These are phyloP conservation scores for Chytriomyces sp. DNA, from an alignment of 192 early-diverging fungal species.

Conservation along the genomic window DNA sequence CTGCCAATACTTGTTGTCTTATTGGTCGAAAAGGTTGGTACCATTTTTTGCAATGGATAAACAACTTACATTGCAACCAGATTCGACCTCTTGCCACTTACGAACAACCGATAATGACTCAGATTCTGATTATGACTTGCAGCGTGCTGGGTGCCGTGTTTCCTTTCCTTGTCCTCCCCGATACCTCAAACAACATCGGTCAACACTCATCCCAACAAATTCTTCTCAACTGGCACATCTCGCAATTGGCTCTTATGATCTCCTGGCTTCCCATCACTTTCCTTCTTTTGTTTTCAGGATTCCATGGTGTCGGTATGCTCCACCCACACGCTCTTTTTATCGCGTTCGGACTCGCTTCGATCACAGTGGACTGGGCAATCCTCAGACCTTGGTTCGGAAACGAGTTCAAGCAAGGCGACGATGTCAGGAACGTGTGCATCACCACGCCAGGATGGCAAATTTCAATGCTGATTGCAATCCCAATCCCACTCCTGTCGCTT, in stretches of 20 bases:
- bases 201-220: not conserved
- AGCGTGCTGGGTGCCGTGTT: conserved; percentile 6
- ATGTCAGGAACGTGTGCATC: not conserved
- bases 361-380: not conserved
- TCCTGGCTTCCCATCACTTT: conserved; percentile 2
- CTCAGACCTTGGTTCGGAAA: conserved; percentile 2
- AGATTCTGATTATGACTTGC: not conserved
- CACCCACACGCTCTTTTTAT: not conserved
- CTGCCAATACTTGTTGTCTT: not conserved
- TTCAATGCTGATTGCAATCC: not conserved
- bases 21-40: not conserved
- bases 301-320: not conserved
- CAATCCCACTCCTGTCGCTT: not conserved
- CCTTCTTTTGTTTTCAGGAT: not conserved
- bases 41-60: not conserved
- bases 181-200: not conserved
- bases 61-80: not conserved
- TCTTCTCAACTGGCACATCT: conserved; percentile 16
- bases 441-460: not conserved
- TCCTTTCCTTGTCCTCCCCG: not conserved
- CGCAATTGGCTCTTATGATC: conserved; percentile 2
- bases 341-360: not conserved
- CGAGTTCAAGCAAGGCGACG: conserved; percentile 10
- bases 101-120: not conserved
- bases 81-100: conserved; percentile 17